Evolutionary conservation across 306 rosid species (phyloP), one percentile per base, ranked within the genome.

Genomic region (Vigna reflexopilosa): DNA sequence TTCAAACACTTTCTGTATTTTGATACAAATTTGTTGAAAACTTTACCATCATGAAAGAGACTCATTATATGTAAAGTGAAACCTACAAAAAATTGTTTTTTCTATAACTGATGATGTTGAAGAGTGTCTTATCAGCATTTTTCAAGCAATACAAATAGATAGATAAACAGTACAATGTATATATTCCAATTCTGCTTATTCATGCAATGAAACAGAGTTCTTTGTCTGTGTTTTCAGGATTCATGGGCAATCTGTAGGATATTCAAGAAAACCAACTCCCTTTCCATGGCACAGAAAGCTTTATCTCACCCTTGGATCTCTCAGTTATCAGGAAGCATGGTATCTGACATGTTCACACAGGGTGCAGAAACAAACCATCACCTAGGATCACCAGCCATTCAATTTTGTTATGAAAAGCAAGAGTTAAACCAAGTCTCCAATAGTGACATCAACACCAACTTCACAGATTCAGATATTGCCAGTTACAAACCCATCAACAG

Each of bases 221-320:
- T 42, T 19, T 76, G 7, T 83, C 66, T 81, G 72, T n/a, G 7
- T 26, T 44, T 40, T n/a, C 89, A 93, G 98, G 97, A 91, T 67
- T 81, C 97, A 56, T 93, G 95, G 98, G 93, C 98, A 58, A 90
- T 93, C 9, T 93, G 98, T 51, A 93, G 93, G 87, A 90, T 93
- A 81, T 93, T 91, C 82, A 87, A 88, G 91, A 93, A 93, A 82
- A 72, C 91, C 44, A 88, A 70, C 79, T 87, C 97, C 2, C 79
- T 86, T 77, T 89, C 98, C 11, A 86, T 84, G 89, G 90, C 91
- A 28, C 97, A 91, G 24, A 88, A 90, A 79, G 90, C 93, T 16
- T 80, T 90, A 38, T 83, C 92, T 64, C 89, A 86, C 19, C 78
- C 91, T 52, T 89, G 93, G 94, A 56, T 84, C 34, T 76, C 88